phyloP scores from a whole-genome alignment of 23 red algal species.

The Cyanidium caldarium region DNA sequence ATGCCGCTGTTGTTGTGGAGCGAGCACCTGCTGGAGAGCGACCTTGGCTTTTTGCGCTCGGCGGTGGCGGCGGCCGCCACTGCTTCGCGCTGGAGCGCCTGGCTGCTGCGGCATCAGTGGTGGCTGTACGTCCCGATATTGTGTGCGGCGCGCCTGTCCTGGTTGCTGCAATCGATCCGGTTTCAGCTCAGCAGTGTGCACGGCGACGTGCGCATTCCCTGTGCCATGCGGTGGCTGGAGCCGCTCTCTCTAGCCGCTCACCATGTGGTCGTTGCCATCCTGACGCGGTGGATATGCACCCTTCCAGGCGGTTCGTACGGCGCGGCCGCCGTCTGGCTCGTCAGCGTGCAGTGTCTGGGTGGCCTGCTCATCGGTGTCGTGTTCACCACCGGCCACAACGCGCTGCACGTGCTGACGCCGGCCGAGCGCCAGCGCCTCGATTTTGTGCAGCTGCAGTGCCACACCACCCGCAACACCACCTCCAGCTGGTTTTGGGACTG shows the following conservation, averaged over 20 bases:
- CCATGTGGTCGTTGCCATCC: constrained; percentile 18
- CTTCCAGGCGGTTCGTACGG: neutral
- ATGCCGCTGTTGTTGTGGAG: constrained; percentile 65
- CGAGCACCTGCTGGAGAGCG: constrained; percentile 65
- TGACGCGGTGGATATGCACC: constrained; percentile 21
- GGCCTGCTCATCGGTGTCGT: constrained; percentile 61
- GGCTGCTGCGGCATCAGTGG: constrained; percentile 45
- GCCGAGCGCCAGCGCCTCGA: constrained; percentile 26
- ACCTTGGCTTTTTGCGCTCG: constrained; percentile 31
- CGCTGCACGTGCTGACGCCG: constrained; percentile 52
- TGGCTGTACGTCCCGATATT: constrained; percentile 41
- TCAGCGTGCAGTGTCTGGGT: constrained; percentile 25
- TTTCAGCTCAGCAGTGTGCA: constrained; percentile 15
- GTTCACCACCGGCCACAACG: constrained; percentile 65
- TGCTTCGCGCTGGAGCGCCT: too few species aligned
- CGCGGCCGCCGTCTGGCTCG: constrained; percentile 9
- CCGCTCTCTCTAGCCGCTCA: constrained; percentile 19
- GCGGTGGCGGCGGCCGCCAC: too few species aligned
- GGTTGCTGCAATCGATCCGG: constrained; percentile 37
- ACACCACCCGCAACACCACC: constrained; percentile 44
- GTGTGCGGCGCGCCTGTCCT: constrained; percentile 49
- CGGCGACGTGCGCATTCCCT: constrained; percentile 5
- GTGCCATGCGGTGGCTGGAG: constrained; percentile 23
- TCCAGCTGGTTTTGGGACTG: constrained; percentile 42
- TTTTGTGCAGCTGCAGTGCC: constrained; percentile 47